phyloP scores from a whole-genome alignment of 495 filamentous ascomycete species.

The Podospora australis region DNA sequence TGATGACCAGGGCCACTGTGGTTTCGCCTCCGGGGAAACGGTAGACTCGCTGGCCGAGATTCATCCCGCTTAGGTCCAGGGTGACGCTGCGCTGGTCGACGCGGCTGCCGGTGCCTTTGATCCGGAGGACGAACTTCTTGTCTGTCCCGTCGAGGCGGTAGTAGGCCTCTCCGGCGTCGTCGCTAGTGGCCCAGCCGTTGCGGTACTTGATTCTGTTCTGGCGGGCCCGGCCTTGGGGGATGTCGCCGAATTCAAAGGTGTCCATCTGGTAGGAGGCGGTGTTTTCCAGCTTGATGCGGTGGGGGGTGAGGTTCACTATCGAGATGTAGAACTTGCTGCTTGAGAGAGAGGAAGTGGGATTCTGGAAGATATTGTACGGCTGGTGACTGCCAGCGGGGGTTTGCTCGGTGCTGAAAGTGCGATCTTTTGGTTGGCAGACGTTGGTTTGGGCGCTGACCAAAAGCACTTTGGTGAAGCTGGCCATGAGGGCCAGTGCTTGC shows the following conservation, averaged over 20 bases:
- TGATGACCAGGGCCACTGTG: slow-evolving; percentile 19
- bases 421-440: slow-evolving; percentile 10
- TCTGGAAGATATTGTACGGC: slow-evolving; percentile 10
- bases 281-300: slow-evolving; percentile 23
- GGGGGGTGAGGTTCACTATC: slow-evolving; percentile 28
- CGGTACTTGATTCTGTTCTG: slow-evolving; percentile 23
- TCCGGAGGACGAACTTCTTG: slow-evolving; percentile 14
- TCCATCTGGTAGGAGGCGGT: slow-evolving; percentile 27
- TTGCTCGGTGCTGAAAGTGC: slow-evolving; percentile 17
- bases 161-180: slow-evolving; percentile 26
- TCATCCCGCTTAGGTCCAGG: slow-evolving; percentile 19
- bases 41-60: slow-evolving; percentile 23
- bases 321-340: slow-evolving; percentile 21
- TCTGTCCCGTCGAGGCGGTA: slow-evolving; percentile 22
- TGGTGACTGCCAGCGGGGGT: slow-evolving; percentile 13
- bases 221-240: slow-evolving; percentile 14
- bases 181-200: slow-evolving; percentile 4
- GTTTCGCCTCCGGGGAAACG: slow-evolving; percentile 22
- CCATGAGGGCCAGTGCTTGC: slow-evolving; percentile 7
- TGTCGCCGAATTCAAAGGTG: slow-evolving; percentile 16
- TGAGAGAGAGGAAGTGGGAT: slow-evolving; percentile 1
- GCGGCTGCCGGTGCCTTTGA: slow-evolving; percentile 9
- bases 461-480: slow-evolving; percentile 6
- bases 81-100: slow-evolving; percentile 11
- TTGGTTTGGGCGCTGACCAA: slow-evolving; percentile 7